Percentiles rank a stretch among this genome's conserved stretches.
These are phyloP conservation scores for Globisporangium radiosum DNA, from an alignment of 352 stramenopile genomes.

Conservation along the genomic window DNA sequence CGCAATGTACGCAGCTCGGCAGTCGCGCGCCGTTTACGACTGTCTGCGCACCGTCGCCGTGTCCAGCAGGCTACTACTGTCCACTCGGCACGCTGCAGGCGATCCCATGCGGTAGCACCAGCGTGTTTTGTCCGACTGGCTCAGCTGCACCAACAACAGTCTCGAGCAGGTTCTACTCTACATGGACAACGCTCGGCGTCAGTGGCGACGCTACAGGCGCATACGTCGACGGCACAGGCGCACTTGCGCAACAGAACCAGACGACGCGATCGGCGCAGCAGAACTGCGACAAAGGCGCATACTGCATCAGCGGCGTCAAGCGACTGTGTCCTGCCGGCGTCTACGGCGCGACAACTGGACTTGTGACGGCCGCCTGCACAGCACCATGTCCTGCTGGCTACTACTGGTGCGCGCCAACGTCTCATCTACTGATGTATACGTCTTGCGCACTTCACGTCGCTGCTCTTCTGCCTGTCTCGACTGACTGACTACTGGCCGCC, in stretches of 20 bases:
- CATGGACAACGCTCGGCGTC: slow-evolving; percentile 18
- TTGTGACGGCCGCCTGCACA: slow-evolving; percentile 40
- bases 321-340: slow-evolving; percentile 36
- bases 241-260: slow-evolving; percentile 19
- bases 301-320: slow-evolving; percentile 51
- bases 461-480: too few relatives aligned
- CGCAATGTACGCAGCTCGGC: slow-evolving; percentile 22
- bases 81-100: slow-evolving; percentile 26
- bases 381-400: slow-evolving; percentile 55
- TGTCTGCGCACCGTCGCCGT: slow-evolving; percentile 39
- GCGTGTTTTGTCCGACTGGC: slow-evolving; percentile 42
- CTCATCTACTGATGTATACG: too few relatives aligned
- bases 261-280: slow-evolving; percentile 16
- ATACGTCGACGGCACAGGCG: slow-evolving; percentile 32
- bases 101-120: slow-evolving; percentile 26
- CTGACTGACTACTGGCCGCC: too few relatives aligned
- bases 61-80: slow-evolving; percentile 54
- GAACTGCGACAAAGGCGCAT: slow-evolving; percentile 49
- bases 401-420: slow-evolving; percentile 33
- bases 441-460: too few relatives aligned
- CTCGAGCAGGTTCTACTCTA: slow-evolving; percentile 51
- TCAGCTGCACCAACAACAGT: slow-evolving; percentile 31
- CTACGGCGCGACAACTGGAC: slow-evolving; percentile 29
- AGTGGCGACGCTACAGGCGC: slow-evolving; percentile 20
- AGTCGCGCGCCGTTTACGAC: slow-evolving; percentile 5